These are phyloP conservation scores for Starmerella apicola DNA, from an alignment of 805 yeast genomes.

Conservation along the genomic window DNA sequence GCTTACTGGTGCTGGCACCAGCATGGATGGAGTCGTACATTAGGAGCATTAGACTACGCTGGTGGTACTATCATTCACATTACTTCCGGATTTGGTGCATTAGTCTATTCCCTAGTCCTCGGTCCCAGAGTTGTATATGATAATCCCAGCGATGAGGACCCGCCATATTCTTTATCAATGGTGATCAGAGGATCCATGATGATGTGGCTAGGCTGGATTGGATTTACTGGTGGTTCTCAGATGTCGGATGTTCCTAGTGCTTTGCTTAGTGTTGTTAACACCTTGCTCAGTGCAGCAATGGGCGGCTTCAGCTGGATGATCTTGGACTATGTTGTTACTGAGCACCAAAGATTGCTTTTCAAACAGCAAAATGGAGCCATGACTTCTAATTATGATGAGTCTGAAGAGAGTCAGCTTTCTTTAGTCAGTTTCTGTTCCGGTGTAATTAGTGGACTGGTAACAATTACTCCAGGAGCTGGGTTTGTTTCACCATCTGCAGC, in stretches of 20 bases:
- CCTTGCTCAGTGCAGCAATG: conserved; percentile 40
- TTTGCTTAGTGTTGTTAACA: conserved; percentile 41
- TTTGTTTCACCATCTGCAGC: conserved; percentile 79
- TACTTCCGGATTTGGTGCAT: conserved; percentile 57
- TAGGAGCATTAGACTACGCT: conserved; percentile 60
- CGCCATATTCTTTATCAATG: conserved; percentile 55
- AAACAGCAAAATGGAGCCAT: background rate
- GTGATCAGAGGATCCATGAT: conserved; percentile 57
- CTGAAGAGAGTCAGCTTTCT: conserved; percentile 51
- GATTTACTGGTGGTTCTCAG: conserved; percentile 65
- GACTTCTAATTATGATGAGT: background rate
- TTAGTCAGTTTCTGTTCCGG: conserved; percentile 92
- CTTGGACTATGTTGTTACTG: conserved; percentile 28
- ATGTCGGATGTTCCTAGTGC: conserved; percentile 25
- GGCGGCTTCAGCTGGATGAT: conserved; percentile 37
- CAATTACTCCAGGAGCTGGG: conserved; percentile 95
- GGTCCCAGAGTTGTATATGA: conserved; percentile 57
- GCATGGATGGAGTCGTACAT: conserved; percentile 47
- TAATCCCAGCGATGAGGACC: conserved; percentile 26
- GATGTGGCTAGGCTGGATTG: conserved; percentile 69
- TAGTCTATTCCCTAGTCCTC: conserved; percentile 52
- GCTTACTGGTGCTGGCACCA: conserved; percentile 68
- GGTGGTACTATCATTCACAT: conserved; percentile 72
- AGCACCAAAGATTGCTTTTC: background rate
- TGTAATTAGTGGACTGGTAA: conserved; percentile 84